Conservation (phyloP, 2,329 filamentous ascomycete species). For the Colletotrichum spaethianum region DNA sequence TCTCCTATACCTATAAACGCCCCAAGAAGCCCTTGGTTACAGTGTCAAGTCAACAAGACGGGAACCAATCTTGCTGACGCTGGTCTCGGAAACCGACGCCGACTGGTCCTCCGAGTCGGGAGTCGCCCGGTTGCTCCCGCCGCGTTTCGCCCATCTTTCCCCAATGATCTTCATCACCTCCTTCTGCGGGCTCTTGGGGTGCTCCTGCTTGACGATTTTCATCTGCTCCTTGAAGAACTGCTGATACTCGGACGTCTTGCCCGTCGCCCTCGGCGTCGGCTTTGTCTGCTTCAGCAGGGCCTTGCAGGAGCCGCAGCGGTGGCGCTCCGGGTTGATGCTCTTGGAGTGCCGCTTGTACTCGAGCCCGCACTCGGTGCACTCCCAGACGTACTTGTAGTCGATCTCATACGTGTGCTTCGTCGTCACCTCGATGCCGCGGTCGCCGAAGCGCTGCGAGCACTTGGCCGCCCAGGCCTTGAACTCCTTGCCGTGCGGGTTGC, state of each 20-base stretch:
- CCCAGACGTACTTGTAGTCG: conserved; percentile 93
- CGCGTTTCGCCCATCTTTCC: conserved; percentile 70
- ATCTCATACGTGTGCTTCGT: conserved; percentile 93
- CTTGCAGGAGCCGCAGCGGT: conserved; percentile 85
- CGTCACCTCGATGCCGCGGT: conserved; percentile 81
- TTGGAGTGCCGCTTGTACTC: conserved; percentile 89
- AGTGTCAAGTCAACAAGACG: conserved; percentile 21
- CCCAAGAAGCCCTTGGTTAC: not conserved
- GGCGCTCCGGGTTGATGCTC: conserved; percentile 81
- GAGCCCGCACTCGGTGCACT: conserved; percentile 76
- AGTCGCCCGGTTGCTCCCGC: conserved; percentile 52
- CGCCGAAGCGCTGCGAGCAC: conserved; percentile 69
- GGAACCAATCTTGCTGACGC: conserved; percentile 10
- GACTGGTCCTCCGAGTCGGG: conserved; percentile 13
- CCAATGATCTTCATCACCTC: conserved; percentile 79
- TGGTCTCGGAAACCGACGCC: conserved; percentile 4
- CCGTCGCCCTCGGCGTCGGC: conserved; percentile 73
- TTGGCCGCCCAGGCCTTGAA: conserved; percentile 83
- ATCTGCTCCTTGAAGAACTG: conserved; percentile 78
- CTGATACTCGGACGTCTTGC: conserved; percentile 61
- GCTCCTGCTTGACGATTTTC: conserved; percentile 68
- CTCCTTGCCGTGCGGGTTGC: conserved; percentile 84
- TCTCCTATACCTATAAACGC: not conserved
- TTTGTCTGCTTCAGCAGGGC: conserved; percentile 81
- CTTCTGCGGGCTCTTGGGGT: conserved; percentile 72